Evolutionary conservation across 2,329 filamentous ascomycete genomes (phyloP).

Genomic region (Phialophora chinensis): DNA sequence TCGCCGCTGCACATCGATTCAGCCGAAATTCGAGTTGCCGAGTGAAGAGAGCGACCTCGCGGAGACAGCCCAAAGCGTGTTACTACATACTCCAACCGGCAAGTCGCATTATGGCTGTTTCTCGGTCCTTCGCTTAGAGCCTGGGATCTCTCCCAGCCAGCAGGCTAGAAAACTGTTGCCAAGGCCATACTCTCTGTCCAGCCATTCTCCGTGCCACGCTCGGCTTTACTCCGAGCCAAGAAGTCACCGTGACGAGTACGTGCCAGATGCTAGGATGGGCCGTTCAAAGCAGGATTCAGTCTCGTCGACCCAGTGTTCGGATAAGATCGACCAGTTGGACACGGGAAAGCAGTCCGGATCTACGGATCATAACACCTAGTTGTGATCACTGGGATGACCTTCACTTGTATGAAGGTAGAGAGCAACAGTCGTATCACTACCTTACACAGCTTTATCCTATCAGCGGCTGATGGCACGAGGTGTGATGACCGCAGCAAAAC

Average conservation of each 20-base stretch:
- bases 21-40: neutral
- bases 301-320: neutral
- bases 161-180: no score
- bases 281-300: neutral
- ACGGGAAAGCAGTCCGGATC: neutral
- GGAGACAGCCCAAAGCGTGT: neutral
- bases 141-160: neutral
- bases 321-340: neutral
- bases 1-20: neutral
- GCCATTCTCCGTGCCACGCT: slow-evolving; percentile 1
- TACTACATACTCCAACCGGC: no score
- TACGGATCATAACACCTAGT: neutral
- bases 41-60: neutral
- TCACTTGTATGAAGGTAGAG: neutral
- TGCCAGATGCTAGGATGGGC: neutral
- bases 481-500: no score
- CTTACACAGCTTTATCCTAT: no score
- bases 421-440: neutral
- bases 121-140: neutral
- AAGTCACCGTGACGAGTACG: neutral
- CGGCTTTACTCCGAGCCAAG: slow-evolving; percentile 20
- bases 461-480: neutral
- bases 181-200: neutral
- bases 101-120: neutral
- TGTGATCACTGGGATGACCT: neutral